Conservation (phyloP, 306 rosid genomes). For the Quercus wislizeni region DNA sequence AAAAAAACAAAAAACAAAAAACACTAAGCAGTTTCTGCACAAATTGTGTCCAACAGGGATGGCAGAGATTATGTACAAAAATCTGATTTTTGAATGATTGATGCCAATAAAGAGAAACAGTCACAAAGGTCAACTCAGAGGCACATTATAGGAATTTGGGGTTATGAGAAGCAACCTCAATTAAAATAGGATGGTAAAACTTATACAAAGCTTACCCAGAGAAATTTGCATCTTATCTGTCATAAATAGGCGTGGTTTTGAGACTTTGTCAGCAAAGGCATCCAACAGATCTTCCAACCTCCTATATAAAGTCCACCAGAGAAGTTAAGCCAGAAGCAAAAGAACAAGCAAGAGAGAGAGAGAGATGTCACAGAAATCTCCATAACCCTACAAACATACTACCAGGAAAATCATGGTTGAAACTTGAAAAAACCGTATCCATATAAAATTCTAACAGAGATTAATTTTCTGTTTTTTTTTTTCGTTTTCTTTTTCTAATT, state of each 20-base stretch:
- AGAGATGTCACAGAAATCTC: background rate
- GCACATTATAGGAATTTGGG: background rate
- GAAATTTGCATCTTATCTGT: constrained; percentile 96
- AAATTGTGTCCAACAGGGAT: background rate
- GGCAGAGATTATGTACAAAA: background rate
- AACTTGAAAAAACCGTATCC: background rate
- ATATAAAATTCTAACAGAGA: background rate
- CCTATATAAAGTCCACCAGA: constrained; percentile 46
- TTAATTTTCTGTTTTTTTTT: background rate
- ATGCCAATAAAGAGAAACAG: background rate
- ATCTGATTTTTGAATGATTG: background rate
- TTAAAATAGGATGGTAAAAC: background rate
- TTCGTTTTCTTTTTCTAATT: background rate
- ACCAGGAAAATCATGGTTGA: background rate
- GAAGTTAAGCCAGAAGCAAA: background rate
- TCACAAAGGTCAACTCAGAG: background rate
- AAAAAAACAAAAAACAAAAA: background rate
- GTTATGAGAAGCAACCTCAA: background rate
- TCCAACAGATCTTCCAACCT: constrained; percentile 76
- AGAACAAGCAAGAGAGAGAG: background rate
- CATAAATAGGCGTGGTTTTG: constrained; percentile 79
- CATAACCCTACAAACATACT: background rate
- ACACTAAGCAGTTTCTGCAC: background rate
- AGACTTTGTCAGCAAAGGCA: constrained; percentile 85
- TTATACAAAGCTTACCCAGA: constrained; percentile 53